These are phyloP conservation scores for Alternaria ethzedia DNA, from an alignment of 2,329 filamentous ascomycete genomes.

Conservation along the genomic window DNA sequence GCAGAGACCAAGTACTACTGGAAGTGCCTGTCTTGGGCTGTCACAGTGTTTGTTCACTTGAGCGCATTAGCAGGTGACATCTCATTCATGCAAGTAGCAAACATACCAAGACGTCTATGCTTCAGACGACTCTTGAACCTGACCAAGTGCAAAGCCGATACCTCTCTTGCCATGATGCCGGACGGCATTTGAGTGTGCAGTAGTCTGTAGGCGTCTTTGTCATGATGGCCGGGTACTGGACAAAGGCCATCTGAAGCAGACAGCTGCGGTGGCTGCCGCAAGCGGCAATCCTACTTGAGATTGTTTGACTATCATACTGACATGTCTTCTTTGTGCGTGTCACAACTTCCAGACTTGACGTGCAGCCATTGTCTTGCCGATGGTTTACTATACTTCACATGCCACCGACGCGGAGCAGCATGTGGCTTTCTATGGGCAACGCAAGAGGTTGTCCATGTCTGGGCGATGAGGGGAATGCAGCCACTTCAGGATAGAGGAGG, in stretches of 20 bases:
- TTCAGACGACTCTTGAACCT: not conserved
- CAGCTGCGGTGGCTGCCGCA: constrained; percentile 24
- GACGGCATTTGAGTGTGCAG: constrained; percentile 5
- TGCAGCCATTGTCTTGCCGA: not conserved
- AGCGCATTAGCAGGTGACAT: not conserved
- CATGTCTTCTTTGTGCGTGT: constrained; percentile 26
- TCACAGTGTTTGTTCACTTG: not conserved
- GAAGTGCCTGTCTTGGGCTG: not conserved
- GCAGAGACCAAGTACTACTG: constrained; percentile 8
- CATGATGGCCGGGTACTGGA: constrained; percentile 12
- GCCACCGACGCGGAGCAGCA: not conserved
- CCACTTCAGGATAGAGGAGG: not conserved
- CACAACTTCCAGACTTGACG: not conserved
- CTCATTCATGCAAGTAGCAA: not conserved
- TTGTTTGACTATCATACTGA: constrained; percentile 7
- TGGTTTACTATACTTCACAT: constrained; percentile 1
- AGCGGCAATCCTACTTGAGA: constrained; percentile 14
- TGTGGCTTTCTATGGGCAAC: not conserved
- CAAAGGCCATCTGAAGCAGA: constrained; percentile 28
- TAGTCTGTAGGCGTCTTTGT: constrained; percentile 22
- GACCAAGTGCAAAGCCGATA: not conserved
- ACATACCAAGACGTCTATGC: constrained; percentile 5
- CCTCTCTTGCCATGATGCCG: not conserved
- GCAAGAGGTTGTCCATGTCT: not conserved
- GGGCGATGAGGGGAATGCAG: constrained; percentile 11